Percentiles rank a stretch among this genome's conserved stretches.
Conservation (phyloP, 2,329 filamentous ascomycete genomes). For the Cercospora sp. region DNA sequence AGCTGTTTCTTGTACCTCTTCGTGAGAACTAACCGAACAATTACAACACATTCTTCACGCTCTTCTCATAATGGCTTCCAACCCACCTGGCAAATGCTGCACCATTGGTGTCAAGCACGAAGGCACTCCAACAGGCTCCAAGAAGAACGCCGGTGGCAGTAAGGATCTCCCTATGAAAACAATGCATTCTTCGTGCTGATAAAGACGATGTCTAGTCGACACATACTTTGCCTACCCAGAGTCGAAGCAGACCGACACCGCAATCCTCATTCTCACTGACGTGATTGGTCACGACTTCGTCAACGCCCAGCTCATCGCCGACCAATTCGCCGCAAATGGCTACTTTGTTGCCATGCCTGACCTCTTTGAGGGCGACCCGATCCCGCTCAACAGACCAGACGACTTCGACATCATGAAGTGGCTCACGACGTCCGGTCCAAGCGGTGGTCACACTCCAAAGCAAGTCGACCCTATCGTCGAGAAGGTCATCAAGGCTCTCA, state of each 20-base stretch:
- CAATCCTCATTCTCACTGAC: conserved; percentile 60
- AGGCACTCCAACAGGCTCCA: conserved; percentile 38
- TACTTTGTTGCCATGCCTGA: conserved; percentile 71
- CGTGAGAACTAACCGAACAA: not conserved
- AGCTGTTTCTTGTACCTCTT: not conserved
- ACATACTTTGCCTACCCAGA: conserved; percentile 59
- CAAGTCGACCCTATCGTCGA: conserved; percentile 57
- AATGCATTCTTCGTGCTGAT: not conserved
- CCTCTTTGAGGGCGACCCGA: conserved; percentile 66
- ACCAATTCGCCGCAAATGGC: conserved; percentile 72
- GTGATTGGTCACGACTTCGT: conserved; percentile 59
- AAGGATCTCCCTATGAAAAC: conserved; percentile 8
- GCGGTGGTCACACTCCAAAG: conserved; percentile 44
- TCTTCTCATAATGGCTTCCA: conserved; percentile 38
- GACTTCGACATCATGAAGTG: conserved; percentile 55
- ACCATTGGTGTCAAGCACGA: conserved; percentile 44
- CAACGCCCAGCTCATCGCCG: conserved; percentile 63
- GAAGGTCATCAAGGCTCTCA: conserved; percentile 50
- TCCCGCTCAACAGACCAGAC: conserved; percentile 55
- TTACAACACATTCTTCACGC: not conserved
- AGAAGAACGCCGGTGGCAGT: conserved; percentile 40
- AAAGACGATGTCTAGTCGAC: conserved; percentile 45
- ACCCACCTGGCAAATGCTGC: conserved; percentile 42
- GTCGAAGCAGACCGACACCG: conserved; percentile 55
- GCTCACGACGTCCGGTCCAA: conserved; percentile 42